Evolutionary conservation across 306 rosid genomes (phyloP), one percentile per base, ranked within the genome.

Genomic region (Vigna mungo): DNA sequence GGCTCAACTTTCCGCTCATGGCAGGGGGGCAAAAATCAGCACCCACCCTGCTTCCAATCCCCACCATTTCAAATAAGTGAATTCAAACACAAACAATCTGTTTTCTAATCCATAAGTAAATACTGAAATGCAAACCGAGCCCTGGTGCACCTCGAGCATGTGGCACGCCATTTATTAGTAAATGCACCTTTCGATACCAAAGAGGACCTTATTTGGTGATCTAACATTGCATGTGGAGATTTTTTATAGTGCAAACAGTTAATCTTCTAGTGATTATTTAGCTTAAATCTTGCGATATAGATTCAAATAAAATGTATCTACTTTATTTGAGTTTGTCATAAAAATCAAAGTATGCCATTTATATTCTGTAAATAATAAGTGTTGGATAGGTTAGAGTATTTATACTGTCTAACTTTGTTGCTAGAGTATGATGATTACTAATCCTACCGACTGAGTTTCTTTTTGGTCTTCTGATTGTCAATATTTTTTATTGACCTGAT

Each of bases 221-320:
- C 51, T 52, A 30, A 30, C 44, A 47, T 39, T 17, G 34, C 41
- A 49, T 27, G 6, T 27, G 10, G 44, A 46, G 5, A 59, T 75
- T 49, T 21, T 81, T 51, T 78, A 20, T 18, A 43, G 59, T 46
- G 78, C 27, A 4, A 16, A 53, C 74, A 58, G 9, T 49, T 68
- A 27, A n/a, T 78, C 36, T 68, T 75, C 58, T 72, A 61, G 65
- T 37, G 62, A 41, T n/a, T 77, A 49, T 68, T 78, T 16, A 47
- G 71, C 41, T 79, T 62, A 51, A 51, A 70, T 78, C 14, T 41
- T 72, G 51, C 34, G 41, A 54, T 25, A 18, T 61, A 14, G 61
- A 32, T 55, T 32, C 56, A 17, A 15, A 49, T 63, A 44, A 44
- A 21, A 44, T 68, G 16, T 43, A 36, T 48, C 18, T 43, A 74